Percentiles rank a stretch among this genome's conserved stretches.
Evolutionary conservation across 805 yeast species (phyloP).

Genomic region (Wickerhamiella occidentalis): DNA sequence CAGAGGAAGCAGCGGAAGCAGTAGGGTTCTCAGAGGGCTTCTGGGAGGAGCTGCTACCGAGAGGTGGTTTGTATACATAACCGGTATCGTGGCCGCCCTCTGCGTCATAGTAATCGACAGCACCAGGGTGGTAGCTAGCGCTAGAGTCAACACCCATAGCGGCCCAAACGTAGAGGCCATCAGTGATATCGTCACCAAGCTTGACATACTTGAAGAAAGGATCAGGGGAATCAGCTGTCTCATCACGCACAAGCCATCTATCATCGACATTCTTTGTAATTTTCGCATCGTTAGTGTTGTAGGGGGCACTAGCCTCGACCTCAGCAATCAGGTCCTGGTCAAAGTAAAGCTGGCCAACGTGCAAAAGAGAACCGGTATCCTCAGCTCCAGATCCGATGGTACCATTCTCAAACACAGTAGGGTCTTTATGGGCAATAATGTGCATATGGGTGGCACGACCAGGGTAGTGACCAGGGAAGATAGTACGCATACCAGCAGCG

Average conservation of each 20-base stretch:
- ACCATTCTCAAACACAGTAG: neutral
- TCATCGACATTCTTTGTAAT: neutral
- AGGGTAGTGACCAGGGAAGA: slow-evolving; percentile 4
- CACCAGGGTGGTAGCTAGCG: neutral
- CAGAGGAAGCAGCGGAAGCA: too few relatives aligned
- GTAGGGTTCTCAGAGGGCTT: too few relatives aligned
- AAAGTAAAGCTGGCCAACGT: neutral
- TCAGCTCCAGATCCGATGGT: neutral
- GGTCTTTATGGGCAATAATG: neutral
- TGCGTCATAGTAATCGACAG: neutral
- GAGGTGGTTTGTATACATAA: neutral
- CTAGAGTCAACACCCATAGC: neutral
- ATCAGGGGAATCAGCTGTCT: neutral
- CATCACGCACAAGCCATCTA: neutral
- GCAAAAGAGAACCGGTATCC: neutral
- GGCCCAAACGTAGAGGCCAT: neutral
- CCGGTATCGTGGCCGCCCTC: neutral
- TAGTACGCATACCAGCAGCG: neutral
- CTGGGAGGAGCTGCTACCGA: too few relatives aligned
- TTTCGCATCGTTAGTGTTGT: neutral
- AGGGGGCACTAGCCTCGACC: neutral
- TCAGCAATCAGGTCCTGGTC: neutral
- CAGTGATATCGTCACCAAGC: neutral
- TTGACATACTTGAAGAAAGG: neutral
- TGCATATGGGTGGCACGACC: slow-evolving; percentile 1